Percentiles rank a stretch among this genome's conserved stretches.
These are phyloP conservation scores for Scutellaria galericulata DNA, from an alignment of 257 asterid species.

Conservation along the genomic window DNA sequence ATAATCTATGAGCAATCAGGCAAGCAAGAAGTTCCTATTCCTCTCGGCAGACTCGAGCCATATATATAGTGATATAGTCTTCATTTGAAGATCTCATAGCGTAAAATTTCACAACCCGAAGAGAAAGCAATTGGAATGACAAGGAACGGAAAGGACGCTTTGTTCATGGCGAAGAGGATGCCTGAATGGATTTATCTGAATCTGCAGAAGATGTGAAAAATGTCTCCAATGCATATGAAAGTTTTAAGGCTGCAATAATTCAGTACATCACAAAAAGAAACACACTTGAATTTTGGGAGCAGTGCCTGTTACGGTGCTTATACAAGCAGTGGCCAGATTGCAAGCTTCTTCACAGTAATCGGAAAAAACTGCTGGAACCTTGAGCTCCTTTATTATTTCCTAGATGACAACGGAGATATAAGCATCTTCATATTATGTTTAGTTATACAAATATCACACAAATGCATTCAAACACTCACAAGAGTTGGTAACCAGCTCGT, in stretches of 20 bases:
- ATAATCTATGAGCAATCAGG: too few species aligned
- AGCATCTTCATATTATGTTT: not conserved
- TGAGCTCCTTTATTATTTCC: constrained; percentile 70
- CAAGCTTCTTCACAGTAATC: constrained; percentile 98
- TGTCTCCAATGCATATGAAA: not conserved
- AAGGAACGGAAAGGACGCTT: constrained; percentile 71
- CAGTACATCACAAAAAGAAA: constrained; percentile 25
- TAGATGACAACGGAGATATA: constrained; percentile 28
- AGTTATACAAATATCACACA: not conserved
- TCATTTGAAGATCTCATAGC: not conserved
- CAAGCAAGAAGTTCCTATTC: too few species aligned
- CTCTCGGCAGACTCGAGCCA: too few species aligned
- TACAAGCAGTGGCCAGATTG: constrained; percentile 68
- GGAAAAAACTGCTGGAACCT: constrained; percentile 76
- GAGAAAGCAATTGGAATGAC: constrained; percentile 86
- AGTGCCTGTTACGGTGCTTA: constrained; percentile 53
- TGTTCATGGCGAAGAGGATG: constrained; percentile 82
- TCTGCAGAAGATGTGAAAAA: constrained; percentile 44
- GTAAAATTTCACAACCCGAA: constrained; percentile 62
- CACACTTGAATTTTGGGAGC: constrained; percentile 60
- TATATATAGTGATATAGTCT: too few species aligned
- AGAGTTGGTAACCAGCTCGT: constrained; percentile 88
- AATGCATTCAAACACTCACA: constrained; percentile 51
- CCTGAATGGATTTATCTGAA: constrained; percentile 92
- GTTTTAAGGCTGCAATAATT: not conserved